Percentiles rank a stretch among this genome's conserved stretches.
Conservation (phyloP, 106 monocot species). For the Allium sativum region DNA sequence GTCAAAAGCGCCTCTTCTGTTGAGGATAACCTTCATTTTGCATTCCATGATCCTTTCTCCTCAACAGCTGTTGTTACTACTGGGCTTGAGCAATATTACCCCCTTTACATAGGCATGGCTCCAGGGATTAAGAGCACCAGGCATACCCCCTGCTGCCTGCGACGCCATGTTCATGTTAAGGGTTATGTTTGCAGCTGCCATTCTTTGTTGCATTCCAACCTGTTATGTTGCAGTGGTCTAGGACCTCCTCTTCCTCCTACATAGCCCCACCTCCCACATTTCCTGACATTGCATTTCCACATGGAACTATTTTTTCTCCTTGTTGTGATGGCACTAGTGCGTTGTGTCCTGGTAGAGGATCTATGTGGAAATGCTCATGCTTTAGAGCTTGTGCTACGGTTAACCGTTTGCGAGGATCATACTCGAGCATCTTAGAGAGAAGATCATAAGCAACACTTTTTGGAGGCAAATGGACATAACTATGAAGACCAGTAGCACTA, state of each 20-base stretch:
- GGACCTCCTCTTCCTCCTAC: constrained; percentile 41
- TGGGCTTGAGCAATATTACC: constrained; percentile 45
- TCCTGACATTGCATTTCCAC: constrained; percentile 46
- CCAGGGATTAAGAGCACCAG: constrained; percentile 43
- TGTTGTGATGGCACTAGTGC: constrained; percentile 70
- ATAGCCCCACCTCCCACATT: constrained; percentile 28
- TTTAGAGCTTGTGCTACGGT: constrained; percentile 96
- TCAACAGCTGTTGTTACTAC: constrained; percentile 46
- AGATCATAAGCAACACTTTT: constrained; percentile 94
- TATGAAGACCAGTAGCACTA: constrained; percentile 74
- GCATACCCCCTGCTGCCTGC: constrained; percentile 39
- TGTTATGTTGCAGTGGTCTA: constrained; percentile 33
- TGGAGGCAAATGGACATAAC: constrained; percentile 55
- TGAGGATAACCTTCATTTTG: constrained; percentile 86
- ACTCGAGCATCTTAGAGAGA: constrained; percentile 98
- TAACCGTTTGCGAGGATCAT: constrained; percentile 90
- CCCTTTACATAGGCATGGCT: constrained; percentile 64
- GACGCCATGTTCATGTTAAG: constrained; percentile 51
- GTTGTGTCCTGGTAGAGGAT: constrained; percentile 94
- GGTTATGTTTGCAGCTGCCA: constrained; percentile 40
- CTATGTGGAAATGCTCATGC: constrained; percentile 95
- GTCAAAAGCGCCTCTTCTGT: constrained; percentile 80
- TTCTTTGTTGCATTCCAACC: constrained; percentile 62
- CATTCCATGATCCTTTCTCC: constrained; percentile 92
- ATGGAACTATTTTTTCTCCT: constrained; percentile 62